phyloP scores from a whole-genome alignment of 2,329 filamentous ascomycete species.

The Chaetomiaceae sp. region DNA sequence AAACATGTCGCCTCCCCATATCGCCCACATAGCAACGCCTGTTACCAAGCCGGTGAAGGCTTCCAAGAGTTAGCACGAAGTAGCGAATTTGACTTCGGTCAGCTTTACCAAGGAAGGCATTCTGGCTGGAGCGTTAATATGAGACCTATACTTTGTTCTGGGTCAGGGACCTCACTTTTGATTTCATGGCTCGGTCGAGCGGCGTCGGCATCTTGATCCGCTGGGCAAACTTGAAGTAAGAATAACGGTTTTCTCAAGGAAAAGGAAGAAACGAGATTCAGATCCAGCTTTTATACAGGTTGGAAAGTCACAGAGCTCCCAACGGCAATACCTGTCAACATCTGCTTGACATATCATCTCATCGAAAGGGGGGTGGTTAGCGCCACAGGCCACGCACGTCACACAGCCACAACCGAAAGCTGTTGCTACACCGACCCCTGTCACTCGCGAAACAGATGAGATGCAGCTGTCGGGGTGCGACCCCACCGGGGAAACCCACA shows the following conservation, averaged over 20 bases:
- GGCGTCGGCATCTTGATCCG: conserved; percentile 59
- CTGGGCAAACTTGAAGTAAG: background rate
- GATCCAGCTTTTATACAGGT: no score
- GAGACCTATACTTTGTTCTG: conserved; percentile 15
- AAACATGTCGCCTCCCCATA: conserved; percentile 84
- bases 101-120: conserved; percentile 61
- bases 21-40: conserved; percentile 75
- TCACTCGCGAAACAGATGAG: conserved; percentile 4
- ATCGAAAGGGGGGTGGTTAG: background rate
- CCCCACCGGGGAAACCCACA: conserved; percentile 26
- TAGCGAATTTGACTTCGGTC: background rate
- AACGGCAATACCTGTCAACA: conserved; percentile 4
- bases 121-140: conserved; percentile 42
- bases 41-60: conserved; percentile 80
- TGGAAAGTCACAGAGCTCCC: no score
- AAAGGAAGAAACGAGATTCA: no score
- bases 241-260: no score
- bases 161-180: conserved; percentile 50
- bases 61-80: conserved; percentile 35
- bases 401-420: conserved; percentile 14
- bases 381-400: conserved; percentile 17
- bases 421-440: conserved; percentile 5
- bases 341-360: background rate
- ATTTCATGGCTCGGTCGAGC: conserved; percentile 64
- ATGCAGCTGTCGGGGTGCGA: conserved; percentile 16